Evolutionary conservation across 495 filamentous ascomycete species (phyloP).

Genomic region (Neurospora sp.): DNA sequence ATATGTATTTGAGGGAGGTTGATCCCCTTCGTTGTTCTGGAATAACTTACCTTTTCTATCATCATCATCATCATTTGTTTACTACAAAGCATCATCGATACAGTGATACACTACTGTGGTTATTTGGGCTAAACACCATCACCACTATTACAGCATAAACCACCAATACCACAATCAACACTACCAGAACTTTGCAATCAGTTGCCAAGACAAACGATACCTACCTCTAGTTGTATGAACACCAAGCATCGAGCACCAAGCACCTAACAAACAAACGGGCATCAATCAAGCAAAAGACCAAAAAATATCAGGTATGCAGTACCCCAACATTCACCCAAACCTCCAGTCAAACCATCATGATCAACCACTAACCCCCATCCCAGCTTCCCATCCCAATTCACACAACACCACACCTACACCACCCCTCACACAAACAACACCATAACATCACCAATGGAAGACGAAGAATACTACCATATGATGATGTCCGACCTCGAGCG

Average conservation of each 20-base stretch:
- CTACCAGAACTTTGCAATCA: too few species aligned
- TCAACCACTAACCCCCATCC: background rate
- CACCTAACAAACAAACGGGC: background rate
- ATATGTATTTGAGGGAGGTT: background rate
- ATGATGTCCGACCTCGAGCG: conserved; percentile 18
- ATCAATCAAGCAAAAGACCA: background rate
- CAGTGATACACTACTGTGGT: background rate
- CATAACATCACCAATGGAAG: conserved; percentile 10
- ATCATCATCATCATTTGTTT: background rate
- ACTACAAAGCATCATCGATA: background rate
- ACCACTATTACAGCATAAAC: background rate
- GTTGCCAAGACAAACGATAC: background rate
- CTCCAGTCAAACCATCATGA: background rate
- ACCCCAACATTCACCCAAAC: too few species aligned
- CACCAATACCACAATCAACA: background rate
- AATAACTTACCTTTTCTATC: background rate
- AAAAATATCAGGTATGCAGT: background rate
- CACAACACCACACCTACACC: background rate
- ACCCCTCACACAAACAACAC: background rate
- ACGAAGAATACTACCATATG: conserved; percentile 21
- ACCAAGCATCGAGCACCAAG: background rate
- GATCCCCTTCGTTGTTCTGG: background rate
- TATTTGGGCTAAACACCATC: background rate
- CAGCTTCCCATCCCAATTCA: background rate
- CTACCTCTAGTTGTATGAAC: background rate